A percentile compares a stretch with the other conserved stretches of the same genome.
These are phyloP conservation scores for Microcera coccophila DNA, from an alignment of 2,329 filamentous ascomycete genomes.

Conservation along the genomic window DNA sequence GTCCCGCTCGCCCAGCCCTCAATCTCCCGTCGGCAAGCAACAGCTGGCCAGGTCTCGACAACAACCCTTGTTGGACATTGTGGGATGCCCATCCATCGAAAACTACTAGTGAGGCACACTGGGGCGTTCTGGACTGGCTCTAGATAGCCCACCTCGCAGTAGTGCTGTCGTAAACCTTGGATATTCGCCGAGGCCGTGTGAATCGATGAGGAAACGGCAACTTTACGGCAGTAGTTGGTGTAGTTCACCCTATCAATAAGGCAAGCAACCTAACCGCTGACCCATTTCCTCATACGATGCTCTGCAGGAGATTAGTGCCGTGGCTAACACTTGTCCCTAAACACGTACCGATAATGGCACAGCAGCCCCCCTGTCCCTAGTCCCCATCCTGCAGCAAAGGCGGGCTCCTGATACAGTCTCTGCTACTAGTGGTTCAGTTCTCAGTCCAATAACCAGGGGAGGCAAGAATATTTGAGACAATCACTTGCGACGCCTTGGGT, in stretches of 20 bases:
- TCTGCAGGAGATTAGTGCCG: conserved; percentile 4
- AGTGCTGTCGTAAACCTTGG: not conserved
- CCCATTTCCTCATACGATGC: conserved; percentile 5
- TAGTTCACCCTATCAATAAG: too few species aligned
- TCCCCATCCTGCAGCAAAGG: not conserved
- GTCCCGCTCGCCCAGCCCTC: conserved; percentile 1
- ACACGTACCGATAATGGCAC: not conserved
- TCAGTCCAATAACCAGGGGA: not conserved
- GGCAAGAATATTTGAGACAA: too few species aligned
- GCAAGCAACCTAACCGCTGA: too few species aligned
- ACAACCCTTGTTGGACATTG: not conserved
- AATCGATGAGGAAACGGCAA: conserved; percentile 8
- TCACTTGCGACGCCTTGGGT: too few species aligned
- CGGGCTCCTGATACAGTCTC: not conserved
- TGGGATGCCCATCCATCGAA: not conserved
- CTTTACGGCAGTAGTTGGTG: too few species aligned
- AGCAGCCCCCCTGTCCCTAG: not conserved
- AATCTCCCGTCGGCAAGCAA: not conserved
- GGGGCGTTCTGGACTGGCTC: too few species aligned
- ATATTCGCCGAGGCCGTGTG: conserved; percentile 9
- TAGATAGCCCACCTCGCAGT: too few species aligned
- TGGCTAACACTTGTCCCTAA: not conserved
- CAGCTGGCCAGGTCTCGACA: not conserved
- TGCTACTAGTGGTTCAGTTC: not conserved
- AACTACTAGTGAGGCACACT: too few species aligned